Base-by-base conservation (phyloP, 2,329 filamentous ascomycete genomes). In the Cytospora chrysosperma region DNA sequence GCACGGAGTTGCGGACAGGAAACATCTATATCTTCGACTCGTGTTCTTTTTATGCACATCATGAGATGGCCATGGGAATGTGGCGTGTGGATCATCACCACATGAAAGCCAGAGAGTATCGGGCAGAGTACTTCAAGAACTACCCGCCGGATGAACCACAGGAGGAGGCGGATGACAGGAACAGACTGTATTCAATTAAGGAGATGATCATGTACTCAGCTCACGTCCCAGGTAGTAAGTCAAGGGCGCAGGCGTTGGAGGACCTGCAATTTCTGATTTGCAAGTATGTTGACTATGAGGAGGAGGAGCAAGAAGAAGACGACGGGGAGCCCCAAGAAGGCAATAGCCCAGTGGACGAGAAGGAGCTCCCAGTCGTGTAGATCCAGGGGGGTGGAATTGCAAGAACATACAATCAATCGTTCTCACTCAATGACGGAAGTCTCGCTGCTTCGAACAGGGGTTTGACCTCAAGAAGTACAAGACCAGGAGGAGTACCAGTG, bases 41-140 rank as follows among this genome's bases (percentile, higher is more conserved):
- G 1, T 74, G 72, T 4, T 70, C 68, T 1, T 76, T 73, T 62
- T 80, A 77, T 65, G 77, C 74, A 0, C 78, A 80, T 63, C 75
- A 79, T 51, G 77, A 79, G 67, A 73, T 73, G 70, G 74, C 73
- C 57, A 62, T 74, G 9, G 72, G 68, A 26, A 70, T 70, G 19
- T 76, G 74, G 73, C 65, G 73, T 26, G 67, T 66, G 32, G 64
- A 66, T 13, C 62, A 67, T 26, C 66, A 69, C 60, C 21, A 64
- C n/a, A 61, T 66, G 30, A 62, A 54, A 28, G 50, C 58, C 17
- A 51, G 56, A 37, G 58, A 54, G 30, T 64, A 61, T 52, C 54
- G 62, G n/a, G 40, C 43, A 28, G 62, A 64, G 62, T 66, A 66
- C 61, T 57, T 66, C n/a, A 54, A 50, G 28, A 61, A 66, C 40